Evolutionary conservation across 441 rosid species (phyloP), one percentile per base, ranked within the genome.

Genomic region (Francoa sonchifolia): DNA sequence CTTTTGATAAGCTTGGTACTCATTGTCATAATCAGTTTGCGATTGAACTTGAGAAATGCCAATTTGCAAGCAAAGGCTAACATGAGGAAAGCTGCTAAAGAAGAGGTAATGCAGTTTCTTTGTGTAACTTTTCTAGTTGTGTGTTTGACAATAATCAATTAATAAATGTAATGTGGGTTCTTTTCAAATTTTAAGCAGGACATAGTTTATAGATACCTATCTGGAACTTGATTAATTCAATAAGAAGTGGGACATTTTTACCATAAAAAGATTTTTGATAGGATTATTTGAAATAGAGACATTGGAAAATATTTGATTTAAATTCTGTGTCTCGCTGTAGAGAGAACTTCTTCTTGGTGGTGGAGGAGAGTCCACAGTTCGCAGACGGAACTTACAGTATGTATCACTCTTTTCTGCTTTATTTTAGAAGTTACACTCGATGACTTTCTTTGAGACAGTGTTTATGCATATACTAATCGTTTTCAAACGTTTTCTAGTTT

Each of bases 311-410:
- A 21, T 23, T 36, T 50, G 30, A 38, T 21, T 48, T 19, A 0
- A 16, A 16, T 33, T 8, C 11, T 29, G 35, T 13, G 47, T 19
- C 39, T 20, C 32, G 13, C 63, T 69, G 51, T 46, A 87, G 97
- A 89, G 97, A 66, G 80, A 84, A 68, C 79, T 77, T 52, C 97
- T 89, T 48, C 68, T 89, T 37, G 95, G 97, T 18, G 92, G 97
- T 9, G 97, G 97, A 49, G 85, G 72, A 52, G 92, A 89, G 68
- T 89, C 95, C 35, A 89, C 95, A 4, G 66, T 72, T 50, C 88
- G 88, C 38, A 67, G 97, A 54, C 79, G 82, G 39, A 84, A 89
- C 66, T 65, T 87, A 55, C 95, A 89, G 94, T 89, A 72, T 45
- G 86, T 66, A 15, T 39, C 22, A n/a, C 33, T 39, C n/a, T n/a